phyloP scores from a whole-genome alignment of 129 eudicot species.

The Kitagawia praeruptora region DNA sequence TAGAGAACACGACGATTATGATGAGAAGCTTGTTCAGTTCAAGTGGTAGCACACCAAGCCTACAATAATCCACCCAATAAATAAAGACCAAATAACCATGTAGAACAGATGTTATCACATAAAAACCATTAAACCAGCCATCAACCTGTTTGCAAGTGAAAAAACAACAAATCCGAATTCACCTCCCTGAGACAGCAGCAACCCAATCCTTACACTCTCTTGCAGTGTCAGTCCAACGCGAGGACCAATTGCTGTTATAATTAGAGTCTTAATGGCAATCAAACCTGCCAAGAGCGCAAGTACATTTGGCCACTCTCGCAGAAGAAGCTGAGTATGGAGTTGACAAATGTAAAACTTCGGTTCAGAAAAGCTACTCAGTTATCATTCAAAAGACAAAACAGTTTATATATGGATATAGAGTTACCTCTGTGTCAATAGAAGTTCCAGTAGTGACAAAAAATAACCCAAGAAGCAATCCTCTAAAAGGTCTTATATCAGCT shows the following conservation, averaged over 20 bases:
- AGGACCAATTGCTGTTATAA: constrained; percentile 95
- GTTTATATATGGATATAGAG: not conserved
- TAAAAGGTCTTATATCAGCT: too few relatives aligned
- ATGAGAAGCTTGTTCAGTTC: constrained; percentile 97
- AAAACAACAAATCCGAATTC: constrained; percentile 95
- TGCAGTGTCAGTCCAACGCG: constrained; percentile 83
- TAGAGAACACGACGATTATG: constrained; percentile 89
- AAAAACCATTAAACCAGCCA: not conserved
- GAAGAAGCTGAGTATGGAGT: constrained; percentile 58
- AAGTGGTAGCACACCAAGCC: constrained; percentile 96
- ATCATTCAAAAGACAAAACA: not conserved
- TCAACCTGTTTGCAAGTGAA: constrained; percentile 85
- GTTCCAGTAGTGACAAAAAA: constrained; percentile 97
- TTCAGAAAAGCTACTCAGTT: not conserved
- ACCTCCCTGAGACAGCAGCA: constrained; percentile 97
- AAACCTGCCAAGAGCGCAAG: constrained; percentile 81
- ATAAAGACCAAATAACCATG: not conserved
- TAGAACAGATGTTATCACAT: not conserved
- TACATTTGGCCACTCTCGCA: constrained; percentile 98
- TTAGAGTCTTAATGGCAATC: constrained; percentile 77
- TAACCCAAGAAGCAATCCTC: constrained; percentile 90
- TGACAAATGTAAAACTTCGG: constrained; percentile 10
- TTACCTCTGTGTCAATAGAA: constrained; percentile 86
- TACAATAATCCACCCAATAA: constrained; percentile 22
- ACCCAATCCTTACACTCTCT: constrained; percentile 92